Evolutionary conservation across 257 asterid species (phyloP), one percentile per base, ranked within the genome.

Genomic region (Eustoma russellianum): DNA sequence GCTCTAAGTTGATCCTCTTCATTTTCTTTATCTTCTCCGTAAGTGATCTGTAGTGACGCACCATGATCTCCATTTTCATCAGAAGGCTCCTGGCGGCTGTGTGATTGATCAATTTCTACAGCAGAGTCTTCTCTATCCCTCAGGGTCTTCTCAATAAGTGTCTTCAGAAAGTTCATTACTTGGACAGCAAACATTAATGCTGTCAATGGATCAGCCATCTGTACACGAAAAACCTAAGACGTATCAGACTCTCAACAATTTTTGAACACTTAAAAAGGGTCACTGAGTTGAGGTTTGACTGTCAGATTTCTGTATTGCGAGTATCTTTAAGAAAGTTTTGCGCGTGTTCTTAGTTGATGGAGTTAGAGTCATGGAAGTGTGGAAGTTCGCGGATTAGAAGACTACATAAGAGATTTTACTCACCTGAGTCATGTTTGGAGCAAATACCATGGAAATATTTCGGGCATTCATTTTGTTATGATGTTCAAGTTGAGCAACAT

Each of bases 401-500:
- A 4, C 30, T 2, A 24, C 30, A 24, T 2, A 24, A 24, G 3
- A 24, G 2, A 24, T 24, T 24, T 38, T 24, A 62, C 68, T 66
- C 50, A 82, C 97, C 86, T 83, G 84, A 61, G 97, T 89, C 97
- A 86, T 86, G 47, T 89, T 89, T 33, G 95, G 97, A 7, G 97
- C 94, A 43, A 89, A 89, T 41, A 89, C 97, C 94, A 83, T 81
- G 53, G 94, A 95, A 5, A 86, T 65, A 55, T 89, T 89, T 16
- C 94, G 93, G 3, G 95, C 86, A 48, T 81, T 83, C 97, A 86
- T 89, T 68, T 89, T 89, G 77, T 83, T 89, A 34, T 70, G 70
- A 59, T 72, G 38, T 67, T 89, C 93, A 17, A 83, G 47, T 73
- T 89, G 90, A 41, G 97, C 95, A 57, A 86, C 94, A 60, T 89